Conservation (phyloP, 805 yeast species). For the Jamesozyma piceae region DNA sequence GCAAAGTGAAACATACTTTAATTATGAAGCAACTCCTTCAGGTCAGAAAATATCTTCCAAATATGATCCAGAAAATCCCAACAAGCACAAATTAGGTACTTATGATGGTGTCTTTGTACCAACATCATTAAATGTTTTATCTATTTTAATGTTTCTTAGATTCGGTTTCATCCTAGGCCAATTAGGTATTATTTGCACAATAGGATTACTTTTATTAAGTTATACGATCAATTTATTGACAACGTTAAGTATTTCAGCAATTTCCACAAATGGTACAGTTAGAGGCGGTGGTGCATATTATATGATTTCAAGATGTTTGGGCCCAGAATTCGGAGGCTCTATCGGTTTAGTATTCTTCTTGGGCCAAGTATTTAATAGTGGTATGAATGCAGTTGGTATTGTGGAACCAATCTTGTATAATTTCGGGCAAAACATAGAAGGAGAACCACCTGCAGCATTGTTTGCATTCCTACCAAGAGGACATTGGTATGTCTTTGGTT, state of each 20-base stretch:
- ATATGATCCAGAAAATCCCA: conserved; percentile 27
- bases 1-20: conserved; percentile 25
- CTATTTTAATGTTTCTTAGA: conserved; percentile 88
- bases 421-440: conserved; percentile 41
- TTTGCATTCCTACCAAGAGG: conserved; percentile 56
- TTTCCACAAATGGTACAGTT: conserved; percentile 94
- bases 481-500: conserved; percentile 55
- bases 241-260: conserved; percentile 84
- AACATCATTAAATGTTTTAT: conserved; percentile 82
- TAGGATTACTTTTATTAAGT: conserved; percentile 57
- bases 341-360: conserved; percentile 89
- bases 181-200: conserved; percentile 76
- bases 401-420: conserved; percentile 82
- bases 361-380: conserved; percentile 87
- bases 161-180: conserved; percentile 95
- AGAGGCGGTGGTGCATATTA: conserved; percentile 98
- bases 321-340: conserved; percentile 97
- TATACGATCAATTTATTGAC: conserved; percentile 78
- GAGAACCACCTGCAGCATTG: conserved; percentile 31
- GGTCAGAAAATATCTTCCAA: conserved; percentile 21
- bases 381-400: conserved; percentile 91
- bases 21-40: conserved; percentile 21
- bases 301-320: conserved; percentile 90
- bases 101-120: conserved; percentile 89
- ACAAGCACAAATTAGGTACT: conserved; percentile 56